A percentile compares a stretch with the other conserved stretches of the same genome.
Conservation (phyloP, 192 early-diverging fungal genomes). For the Linnemannia exigua region DNA sequence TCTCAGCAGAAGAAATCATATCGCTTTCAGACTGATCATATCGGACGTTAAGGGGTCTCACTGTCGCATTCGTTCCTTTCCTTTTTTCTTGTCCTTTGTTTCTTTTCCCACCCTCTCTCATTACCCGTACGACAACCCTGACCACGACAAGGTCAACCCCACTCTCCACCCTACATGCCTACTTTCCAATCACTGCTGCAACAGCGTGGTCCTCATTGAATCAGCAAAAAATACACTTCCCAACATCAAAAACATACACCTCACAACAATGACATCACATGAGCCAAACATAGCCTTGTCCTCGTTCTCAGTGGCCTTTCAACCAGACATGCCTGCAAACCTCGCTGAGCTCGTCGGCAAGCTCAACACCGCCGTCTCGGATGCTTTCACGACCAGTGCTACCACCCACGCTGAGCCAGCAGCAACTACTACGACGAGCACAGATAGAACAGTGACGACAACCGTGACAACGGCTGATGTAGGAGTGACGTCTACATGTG, state of each 20-base stretch:
- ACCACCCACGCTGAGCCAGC: neutral
- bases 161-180: neutral
- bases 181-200: neutral
- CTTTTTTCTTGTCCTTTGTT: no score
- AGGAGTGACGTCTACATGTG: neutral
- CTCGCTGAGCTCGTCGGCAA: neutral
- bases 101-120: neutral
- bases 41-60: no score
- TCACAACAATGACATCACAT: no score
- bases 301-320: neutral
- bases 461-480: neutral
- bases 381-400: neutral
- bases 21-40: no score
- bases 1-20: no score
- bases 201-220: neutral
- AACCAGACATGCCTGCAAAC: neutral
- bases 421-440: neutral
- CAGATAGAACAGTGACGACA: neutral
- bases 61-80: no score
- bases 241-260: neutral
- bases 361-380: neutral
- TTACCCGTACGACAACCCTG: neutral
- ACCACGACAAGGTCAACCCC: neutral
- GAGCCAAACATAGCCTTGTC: neutral
- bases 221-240: no score